Conservation (phyloP, 441 rosid genomes). For the Gossypium schwendimanii region DNA sequence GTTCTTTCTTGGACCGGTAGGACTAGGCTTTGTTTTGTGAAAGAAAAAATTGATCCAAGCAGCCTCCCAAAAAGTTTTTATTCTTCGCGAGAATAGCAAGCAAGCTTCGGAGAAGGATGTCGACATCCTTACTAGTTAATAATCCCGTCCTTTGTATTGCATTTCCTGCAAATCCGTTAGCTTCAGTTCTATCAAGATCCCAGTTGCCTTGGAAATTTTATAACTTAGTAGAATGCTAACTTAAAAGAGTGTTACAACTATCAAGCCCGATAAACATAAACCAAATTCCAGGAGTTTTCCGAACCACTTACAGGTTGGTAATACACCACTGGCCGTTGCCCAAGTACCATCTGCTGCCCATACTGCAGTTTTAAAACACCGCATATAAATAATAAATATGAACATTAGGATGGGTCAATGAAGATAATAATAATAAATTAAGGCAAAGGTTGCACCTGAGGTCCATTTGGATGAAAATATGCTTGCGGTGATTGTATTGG, state of each 20-base stretch:
- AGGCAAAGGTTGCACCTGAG: conserved; percentile 43
- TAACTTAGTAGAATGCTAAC: not conserved
- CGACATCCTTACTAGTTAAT: conserved; percentile 19
- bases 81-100: conserved; percentile 17
- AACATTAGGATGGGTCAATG: not conserved
- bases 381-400: conserved; percentile 9
- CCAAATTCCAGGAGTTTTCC: not conserved
- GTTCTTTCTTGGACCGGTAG: not conserved
- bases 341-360: conserved; percentile 61
- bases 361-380: conserved; percentile 33
- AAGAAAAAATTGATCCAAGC: conserved; percentile 14
- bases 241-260: not conserved
- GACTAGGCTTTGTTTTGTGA: conserved; percentile 12
- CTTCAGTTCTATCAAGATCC: not conserved
- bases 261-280: not conserved
- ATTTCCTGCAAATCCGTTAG: conserved; percentile 44
- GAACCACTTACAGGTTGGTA: conserved; percentile 68
- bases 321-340: conserved; percentile 55
- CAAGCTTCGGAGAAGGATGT: conserved; percentile 1
- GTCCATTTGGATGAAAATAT: conserved; percentile 68
- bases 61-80: not conserved
- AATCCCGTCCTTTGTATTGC: conserved; percentile 63
- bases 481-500: conserved; percentile 53
- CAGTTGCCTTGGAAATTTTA: not conserved
- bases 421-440: not conserved